Percentiles rank a stretch among this genome's conserved stretches.
Evolutionary conservation across 2,329 filamentous ascomycete species (phyloP).

Genomic region (Geosmithia putterillii): DNA sequence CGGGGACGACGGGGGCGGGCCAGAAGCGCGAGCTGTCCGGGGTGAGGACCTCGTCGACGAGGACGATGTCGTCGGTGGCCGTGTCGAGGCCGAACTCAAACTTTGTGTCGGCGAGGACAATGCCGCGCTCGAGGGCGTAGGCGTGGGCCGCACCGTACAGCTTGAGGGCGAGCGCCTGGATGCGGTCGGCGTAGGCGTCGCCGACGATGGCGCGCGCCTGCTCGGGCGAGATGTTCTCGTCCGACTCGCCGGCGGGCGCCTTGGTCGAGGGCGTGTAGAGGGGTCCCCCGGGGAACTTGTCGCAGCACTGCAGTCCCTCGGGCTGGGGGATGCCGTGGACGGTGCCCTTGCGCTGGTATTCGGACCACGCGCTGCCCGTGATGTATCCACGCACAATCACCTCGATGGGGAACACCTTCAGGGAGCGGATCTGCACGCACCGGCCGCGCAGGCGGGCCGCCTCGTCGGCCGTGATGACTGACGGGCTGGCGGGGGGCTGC

Average conservation of each 20-base stretch:
- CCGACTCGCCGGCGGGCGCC: slow-evolving; percentile 63
- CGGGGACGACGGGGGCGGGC: slow-evolving; percentile 57
- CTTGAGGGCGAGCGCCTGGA: slow-evolving; percentile 16
- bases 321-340: slow-evolving; percentile 67
- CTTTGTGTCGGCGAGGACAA: slow-evolving; percentile 33
- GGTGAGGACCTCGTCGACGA: slow-evolving; percentile 74
- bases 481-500: slow-evolving; percentile 19
- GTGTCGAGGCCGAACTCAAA: slow-evolving; percentile 43
- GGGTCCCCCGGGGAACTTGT: slow-evolving; percentile 51
- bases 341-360: slow-evolving; percentile 59
- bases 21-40: slow-evolving; percentile 82
- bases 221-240: slow-evolving; percentile 75
- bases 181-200: slow-evolving; percentile 14
- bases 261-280: slow-evolving; percentile 76
- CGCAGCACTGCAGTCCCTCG: slow-evolving; percentile 55
- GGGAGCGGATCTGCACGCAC: slow-evolving; percentile 64
- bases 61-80: slow-evolving; percentile 14
- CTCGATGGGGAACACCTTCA: slow-evolving; percentile 54
- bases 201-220: slow-evolving; percentile 35
- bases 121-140: slow-evolving; percentile 37
- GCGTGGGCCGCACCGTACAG: slow-evolving; percentile 36
- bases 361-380: slow-evolving; percentile 72
- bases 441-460: slow-evolving; percentile 45
- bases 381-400: slow-evolving; percentile 69
- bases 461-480: slow-evolving; percentile 26